Evolutionary conservation across 2,329 filamentous ascomycete species (phyloP).

Genomic region (Talaromyces sp.): DNA sequence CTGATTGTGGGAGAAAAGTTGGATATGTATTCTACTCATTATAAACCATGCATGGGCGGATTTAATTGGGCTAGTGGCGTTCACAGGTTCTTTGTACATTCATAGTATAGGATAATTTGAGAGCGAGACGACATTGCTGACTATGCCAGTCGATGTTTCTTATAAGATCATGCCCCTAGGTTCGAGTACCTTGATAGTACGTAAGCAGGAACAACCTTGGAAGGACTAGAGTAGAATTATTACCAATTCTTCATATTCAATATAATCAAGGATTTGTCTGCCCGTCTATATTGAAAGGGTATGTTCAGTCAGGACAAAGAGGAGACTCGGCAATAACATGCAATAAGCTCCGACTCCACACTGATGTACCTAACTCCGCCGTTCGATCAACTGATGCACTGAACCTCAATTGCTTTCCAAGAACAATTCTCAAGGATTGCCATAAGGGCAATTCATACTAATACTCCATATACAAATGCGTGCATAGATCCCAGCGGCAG

Average conservation of each 20-base stretch:
- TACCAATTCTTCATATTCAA: neutral
- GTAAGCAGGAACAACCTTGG: neutral
- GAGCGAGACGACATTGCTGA: neutral
- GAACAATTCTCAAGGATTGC: neutral
- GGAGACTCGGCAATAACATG: neutral
- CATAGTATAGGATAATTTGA: neutral
- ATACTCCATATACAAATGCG: neutral
- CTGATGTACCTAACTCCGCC: neutral
- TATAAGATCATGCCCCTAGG: neutral
- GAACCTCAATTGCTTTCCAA: neutral
- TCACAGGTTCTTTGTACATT: slow-evolving; percentile 9
- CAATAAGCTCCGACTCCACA: slow-evolving; percentile 1
- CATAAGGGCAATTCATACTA: neutral
- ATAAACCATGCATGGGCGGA: slow-evolving; percentile 17
- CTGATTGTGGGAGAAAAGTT: neutral
- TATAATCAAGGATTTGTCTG: neutral
- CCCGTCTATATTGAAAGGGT: neutral
- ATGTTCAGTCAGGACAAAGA: neutral
- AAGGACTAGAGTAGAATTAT: neutral
- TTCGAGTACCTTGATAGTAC: neutral
- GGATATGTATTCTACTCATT: slow-evolving; percentile 18
- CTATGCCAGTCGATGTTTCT: neutral
- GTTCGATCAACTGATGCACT: slow-evolving; percentile 5
- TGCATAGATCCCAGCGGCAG: slow-evolving; percentile 16
- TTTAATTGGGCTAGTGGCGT: slow-evolving; percentile 11